Percentiles rank a stretch among this genome's conserved stretches.
phyloP scores from a whole-genome alignment of 1,284 basidiomycete genomes.

The Sanghuangporus baumii region DNA sequence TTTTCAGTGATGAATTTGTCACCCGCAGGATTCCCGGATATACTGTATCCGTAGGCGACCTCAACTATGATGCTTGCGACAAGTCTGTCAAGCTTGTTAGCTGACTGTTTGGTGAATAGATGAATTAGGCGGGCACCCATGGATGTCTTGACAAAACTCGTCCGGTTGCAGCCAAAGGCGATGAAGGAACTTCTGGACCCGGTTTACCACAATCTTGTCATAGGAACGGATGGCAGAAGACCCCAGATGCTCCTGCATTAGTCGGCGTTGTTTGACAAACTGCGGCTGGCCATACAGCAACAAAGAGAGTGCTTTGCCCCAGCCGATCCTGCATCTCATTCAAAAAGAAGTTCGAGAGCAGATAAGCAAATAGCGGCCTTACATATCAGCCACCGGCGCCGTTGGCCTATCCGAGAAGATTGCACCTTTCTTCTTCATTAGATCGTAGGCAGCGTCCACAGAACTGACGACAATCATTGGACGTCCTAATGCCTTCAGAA shows the following conservation, averaged over 20 bases:
- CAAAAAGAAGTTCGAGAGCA: neutral
- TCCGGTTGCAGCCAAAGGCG: conserved; percentile 23
- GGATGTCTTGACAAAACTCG: conserved; percentile 20
- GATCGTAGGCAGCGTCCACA: conserved; percentile 28
- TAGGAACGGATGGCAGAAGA: conserved; percentile 21
- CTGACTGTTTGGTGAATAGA: neutral
- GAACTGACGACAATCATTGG: conserved; percentile 34
- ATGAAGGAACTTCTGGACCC: conserved; percentile 23
- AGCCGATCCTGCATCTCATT: conserved; percentile 20
- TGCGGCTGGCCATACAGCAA: conserved; percentile 23
- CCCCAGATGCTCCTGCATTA: conserved; percentile 26
- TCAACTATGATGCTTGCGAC: neutral
- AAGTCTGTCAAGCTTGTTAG: neutral
- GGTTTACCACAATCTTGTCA: conserved; percentile 22
- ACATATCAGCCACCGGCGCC: conserved; percentile 19
- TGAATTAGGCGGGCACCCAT: conserved; percentile 22
- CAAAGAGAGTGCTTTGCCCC: conserved; percentile 22
- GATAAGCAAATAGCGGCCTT: neutral
- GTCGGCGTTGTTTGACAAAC: conserved; percentile 27
- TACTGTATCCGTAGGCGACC: conserved; percentile 4
- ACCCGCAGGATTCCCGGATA: neutral
- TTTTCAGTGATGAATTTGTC: neutral
- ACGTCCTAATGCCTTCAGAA: conserved; percentile 29
- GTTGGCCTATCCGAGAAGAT: conserved; percentile 34
- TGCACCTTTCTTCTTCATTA: conserved; percentile 35